Conservation (phyloP, 2,329 filamentous ascomycete genomes). For the Aspergillus aculeatinus region DNA sequence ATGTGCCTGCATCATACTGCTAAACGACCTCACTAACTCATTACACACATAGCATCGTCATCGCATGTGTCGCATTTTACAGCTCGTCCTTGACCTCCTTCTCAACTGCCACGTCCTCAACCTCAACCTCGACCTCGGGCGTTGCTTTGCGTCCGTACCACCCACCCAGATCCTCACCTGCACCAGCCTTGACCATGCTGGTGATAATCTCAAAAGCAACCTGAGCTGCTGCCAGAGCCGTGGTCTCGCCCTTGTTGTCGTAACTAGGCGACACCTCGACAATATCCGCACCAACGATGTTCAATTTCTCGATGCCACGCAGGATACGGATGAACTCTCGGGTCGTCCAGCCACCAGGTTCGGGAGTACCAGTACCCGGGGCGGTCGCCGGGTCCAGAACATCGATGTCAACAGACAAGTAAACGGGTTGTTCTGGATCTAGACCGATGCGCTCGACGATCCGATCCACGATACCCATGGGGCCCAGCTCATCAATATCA, state of each 20-base stretch:
- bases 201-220: conserved; percentile 84
- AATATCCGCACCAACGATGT: conserved; percentile 84
- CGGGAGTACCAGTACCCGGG: conserved; percentile 82
- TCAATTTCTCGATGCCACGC: conserved; percentile 75
- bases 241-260: conserved; percentile 76
- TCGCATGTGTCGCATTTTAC: conserved; percentile 18
- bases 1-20: not conserved
- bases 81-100: conserved; percentile 30
- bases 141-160: conserved; percentile 40
- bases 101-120: conserved; percentile 10
- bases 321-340: conserved; percentile 82
- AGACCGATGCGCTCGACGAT: conserved; percentile 71
- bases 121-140: conserved; percentile 10
- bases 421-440: conserved; percentile 69
- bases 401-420: conserved; percentile 78
- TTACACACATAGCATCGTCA: conserved; percentile 17
- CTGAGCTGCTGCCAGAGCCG: conserved; percentile 78
- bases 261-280: conserved; percentile 88
- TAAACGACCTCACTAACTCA: conserved; percentile 5
- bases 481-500: conserved; percentile 81
- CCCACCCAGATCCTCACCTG: conserved; percentile 39
- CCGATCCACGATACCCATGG: conserved; percentile 64
- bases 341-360: conserved; percentile 88
- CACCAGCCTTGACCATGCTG: conserved; percentile 49
- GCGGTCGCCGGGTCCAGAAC: conserved; percentile 70